Evolutionary conservation across 441 rosid species (phyloP), one percentile per base, ranked within the genome.

Genomic region (Raphanus hybrid): DNA sequence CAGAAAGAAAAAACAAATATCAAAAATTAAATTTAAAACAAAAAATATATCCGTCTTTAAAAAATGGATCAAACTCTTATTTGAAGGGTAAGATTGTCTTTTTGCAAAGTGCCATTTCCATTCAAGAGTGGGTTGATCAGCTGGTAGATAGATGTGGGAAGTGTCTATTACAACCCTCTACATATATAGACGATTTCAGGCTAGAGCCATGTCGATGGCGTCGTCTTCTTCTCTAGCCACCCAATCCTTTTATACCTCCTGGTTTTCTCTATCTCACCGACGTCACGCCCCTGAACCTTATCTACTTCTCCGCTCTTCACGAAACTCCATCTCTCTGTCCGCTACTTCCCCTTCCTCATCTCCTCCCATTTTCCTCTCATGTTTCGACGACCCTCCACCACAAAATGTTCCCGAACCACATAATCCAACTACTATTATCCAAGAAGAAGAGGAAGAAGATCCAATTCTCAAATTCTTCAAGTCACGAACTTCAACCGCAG

Each of bases 381-480:
- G 76, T 12, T 88, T 92, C 58, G 79, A 90, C 45, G 78, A 85
- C 50, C 81, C 80, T 1, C 67, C 73, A 29, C 79, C 65, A 37
- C 55, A 61, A n/a, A 62, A 64, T 48, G 37, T 29, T 5, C 75
- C n/a, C 12, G 35, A 66, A 73, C 41, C 34, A 70, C 26, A 27
- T 0, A 35, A 52, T 35, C 8, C 59, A 27, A 64, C 2, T 14
- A 18, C 29, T 8, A 52, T 1, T 5, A 72, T 6, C 15, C 0
- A 58, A 23, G 63, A 23, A 4, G 52, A 45, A 3, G 52, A 45
- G 1, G 64, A 1, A 8, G 55, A 70, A 16, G 89, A 90, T 79
- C 92, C 93, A 54, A 78, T 94, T 77, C 58, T 89, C 58, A 81
- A 75, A 61, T 93, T 91, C 90, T 91, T 93, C 86, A 82, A 84